phyloP scores from a whole-genome alignment of 345 rosid species.

The Lepidium aucheri region DNA sequence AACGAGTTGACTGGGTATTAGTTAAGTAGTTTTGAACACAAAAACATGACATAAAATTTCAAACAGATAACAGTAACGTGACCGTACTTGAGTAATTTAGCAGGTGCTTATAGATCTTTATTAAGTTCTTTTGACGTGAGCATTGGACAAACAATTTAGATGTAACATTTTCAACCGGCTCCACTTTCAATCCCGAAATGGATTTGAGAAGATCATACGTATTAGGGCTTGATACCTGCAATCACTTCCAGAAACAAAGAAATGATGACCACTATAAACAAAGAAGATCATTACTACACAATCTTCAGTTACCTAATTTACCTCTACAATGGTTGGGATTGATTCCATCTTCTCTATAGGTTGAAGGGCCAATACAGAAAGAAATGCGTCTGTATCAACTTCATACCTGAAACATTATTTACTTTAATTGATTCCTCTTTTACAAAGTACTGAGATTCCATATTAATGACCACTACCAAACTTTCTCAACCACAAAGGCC shows the following conservation, averaged over 20 bases:
- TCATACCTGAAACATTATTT: constrained; percentile 57
- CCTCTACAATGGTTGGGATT: constrained; percentile 95
- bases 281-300: neutral
- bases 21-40: constrained; percentile 26
- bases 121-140: constrained; percentile 86
- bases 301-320: constrained; percentile 20
- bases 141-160: constrained; percentile 97
- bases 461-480: neutral
- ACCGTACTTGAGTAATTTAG: constrained; percentile 82
- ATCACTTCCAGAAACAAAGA: constrained; percentile 9
- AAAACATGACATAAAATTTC: neutral
- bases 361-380: constrained; percentile 92
- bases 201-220: constrained; percentile 85
- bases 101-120: constrained; percentile 90
- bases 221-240: constrained; percentile 72
- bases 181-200: constrained; percentile 78
- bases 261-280: neutral
- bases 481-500: neutral
- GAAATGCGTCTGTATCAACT: constrained; percentile 85
- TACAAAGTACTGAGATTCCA: neutral
- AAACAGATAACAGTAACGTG: neutral
- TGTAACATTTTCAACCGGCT: constrained; percentile 80
- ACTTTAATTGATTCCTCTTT: constrained; percentile 24
- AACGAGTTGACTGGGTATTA: constrained; percentile 21
- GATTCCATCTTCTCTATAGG: constrained; percentile 63